These are phyloP conservation scores for Diaporthe australafricana DNA, from an alignment of 2,329 filamentous ascomycete species.

Conservation along the genomic window DNA sequence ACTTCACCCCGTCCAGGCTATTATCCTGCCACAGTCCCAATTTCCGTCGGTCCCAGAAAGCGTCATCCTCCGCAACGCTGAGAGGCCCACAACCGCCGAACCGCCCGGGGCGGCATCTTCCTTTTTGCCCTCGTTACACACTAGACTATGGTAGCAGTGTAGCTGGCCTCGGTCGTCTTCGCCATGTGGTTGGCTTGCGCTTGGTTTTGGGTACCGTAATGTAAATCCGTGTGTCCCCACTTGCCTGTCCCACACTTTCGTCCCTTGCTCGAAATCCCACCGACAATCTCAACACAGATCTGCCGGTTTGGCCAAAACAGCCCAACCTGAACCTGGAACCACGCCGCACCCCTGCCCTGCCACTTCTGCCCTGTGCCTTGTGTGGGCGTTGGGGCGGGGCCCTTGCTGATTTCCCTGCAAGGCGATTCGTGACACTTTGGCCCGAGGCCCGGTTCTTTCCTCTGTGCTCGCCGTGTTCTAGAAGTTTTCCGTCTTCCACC, in stretches of 20 bases:
- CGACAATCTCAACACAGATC: conserved; percentile 32
- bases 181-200: neutral
- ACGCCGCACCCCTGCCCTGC: conserved; percentile 25
- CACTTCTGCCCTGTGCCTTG: neutral
- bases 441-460: conserved; percentile 14
- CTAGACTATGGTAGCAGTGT: too few species aligned
- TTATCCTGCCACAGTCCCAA: conserved; percentile 23
- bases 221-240: neutral
- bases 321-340: conserved; percentile 15
- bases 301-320: conserved; percentile 16
- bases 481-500: conserved; percentile 7
- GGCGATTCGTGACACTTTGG: conserved; percentile 33
- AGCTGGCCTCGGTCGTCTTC: neutral
- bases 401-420: conserved; percentile 30
- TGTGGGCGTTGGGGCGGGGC: conserved; percentile 14
- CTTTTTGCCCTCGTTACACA: neutral
- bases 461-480: conserved; percentile 22
- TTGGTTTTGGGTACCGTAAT: conserved; percentile 2
- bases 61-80: conserved; percentile 7
- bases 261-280: conserved; percentile 26
- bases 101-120: conserved; percentile 6
- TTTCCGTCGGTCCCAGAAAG: conserved; percentile 20
- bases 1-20: conserved; percentile 22
- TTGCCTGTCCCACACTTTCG: neutral
- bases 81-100: conserved; percentile 6